Evolutionary conservation across 2,329 filamentous ascomycete species (phyloP).

Genomic region (Coniochaeta sp.): DNA sequence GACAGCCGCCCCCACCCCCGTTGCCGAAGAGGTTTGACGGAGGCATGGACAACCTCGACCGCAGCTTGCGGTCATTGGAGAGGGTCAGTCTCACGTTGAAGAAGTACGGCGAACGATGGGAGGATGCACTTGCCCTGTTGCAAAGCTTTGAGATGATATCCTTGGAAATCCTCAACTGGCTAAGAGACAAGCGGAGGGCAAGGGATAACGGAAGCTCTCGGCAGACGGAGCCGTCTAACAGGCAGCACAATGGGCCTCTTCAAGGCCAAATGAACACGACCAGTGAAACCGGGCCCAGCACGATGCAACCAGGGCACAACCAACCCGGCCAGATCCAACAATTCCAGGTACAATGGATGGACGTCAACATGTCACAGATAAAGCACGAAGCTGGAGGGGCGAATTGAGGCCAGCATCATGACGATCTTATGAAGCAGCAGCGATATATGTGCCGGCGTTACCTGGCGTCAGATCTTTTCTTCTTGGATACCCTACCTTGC

Average conservation of each 20-base stretch:
- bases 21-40: conserved; percentile 34
- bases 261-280: neutral
- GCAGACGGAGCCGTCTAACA: neutral
- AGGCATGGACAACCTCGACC: conserved; percentile 42
- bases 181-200: conserved; percentile 31
- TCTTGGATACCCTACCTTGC: neutral
- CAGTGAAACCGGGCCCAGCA: neutral
- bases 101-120: conserved; percentile 54
- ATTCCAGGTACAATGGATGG: neutral
- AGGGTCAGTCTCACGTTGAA: conserved; percentile 45
- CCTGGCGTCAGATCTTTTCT: neutral
- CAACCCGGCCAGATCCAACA: neutral
- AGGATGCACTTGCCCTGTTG: conserved; percentile 45
- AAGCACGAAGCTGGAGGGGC: neutral
- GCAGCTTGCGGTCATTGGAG: conserved; percentile 49
- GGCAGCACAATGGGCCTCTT: neutral
- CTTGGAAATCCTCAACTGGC: conserved; percentile 32
- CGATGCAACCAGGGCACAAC: neutral
- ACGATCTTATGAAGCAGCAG: neutral
- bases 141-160: conserved; percentile 46
- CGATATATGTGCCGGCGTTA: neutral
- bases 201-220: conserved; percentile 16
- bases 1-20: conserved; percentile 43
- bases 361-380: neutral
- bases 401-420: neutral